Percentiles rank a stretch among this genome's conserved stretches.
These are phyloP conservation scores for Rutstroemia sp. DNA, from an alignment of 2,329 filamentous ascomycete genomes.

Conservation along the genomic window DNA sequence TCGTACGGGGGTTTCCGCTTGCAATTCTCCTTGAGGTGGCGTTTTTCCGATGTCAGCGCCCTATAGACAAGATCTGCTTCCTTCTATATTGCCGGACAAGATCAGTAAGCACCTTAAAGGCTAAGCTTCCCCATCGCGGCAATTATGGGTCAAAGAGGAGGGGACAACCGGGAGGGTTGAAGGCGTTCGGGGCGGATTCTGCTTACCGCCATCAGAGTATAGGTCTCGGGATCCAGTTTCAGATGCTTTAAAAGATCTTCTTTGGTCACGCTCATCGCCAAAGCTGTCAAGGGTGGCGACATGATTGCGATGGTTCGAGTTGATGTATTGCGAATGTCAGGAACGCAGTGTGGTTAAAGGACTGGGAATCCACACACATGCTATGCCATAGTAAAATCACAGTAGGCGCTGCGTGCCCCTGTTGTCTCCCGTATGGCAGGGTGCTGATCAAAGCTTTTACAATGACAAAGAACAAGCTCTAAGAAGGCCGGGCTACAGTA, in stretches of 20 bases:
- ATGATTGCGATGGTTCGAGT: constrained; percentile 1
- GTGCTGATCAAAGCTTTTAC: neutral
- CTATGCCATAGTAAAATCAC: neutral
- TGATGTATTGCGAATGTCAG: constrained; percentile 1
- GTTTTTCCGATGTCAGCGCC: constrained; percentile 24
- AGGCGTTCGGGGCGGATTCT: neutral
- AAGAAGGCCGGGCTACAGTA: neutral
- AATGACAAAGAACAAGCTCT: neutral
- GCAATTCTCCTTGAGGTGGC: constrained; percentile 27
- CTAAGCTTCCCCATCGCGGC: neutral
- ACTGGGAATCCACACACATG: neutral
- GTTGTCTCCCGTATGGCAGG: neutral
- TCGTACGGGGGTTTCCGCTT: constrained; percentile 28
- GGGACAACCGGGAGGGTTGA: neutral
- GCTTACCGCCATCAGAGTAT: constrained; percentile 28
- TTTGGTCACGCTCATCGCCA: constrained; percentile 29
- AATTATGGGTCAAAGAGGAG: neutral
- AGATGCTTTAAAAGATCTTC: constrained; percentile 27
- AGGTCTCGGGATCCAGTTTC: constrained; percentile 22
- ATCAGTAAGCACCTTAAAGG: constrained; percentile 20
- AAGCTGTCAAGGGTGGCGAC: constrained; percentile 10
- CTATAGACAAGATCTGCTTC: constrained; percentile 27
- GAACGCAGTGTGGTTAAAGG: neutral
- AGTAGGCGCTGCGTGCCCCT: neutral
- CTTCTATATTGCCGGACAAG: constrained; percentile 20